These are phyloP conservation scores for Mucor mucedo DNA, from an alignment of 371 early-diverging fungal genomes.

Conservation along the genomic window DNA sequence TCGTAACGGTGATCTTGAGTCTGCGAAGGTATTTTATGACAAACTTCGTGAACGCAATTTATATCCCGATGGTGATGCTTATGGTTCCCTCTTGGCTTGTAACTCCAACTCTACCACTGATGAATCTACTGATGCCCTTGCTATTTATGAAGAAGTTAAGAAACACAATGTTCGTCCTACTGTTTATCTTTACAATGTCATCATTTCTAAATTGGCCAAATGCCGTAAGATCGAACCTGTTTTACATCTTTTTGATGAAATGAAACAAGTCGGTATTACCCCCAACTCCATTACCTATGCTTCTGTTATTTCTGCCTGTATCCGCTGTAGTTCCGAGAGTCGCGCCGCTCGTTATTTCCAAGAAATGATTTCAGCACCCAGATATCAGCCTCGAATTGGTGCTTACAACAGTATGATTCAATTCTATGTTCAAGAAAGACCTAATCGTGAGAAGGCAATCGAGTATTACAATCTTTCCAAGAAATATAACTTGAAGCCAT, in stretches of 20 bases:
- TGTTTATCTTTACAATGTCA: conserved; percentile 66
- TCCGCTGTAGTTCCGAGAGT: conserved; percentile 57
- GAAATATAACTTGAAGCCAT: conserved; percentile 49
- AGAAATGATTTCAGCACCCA: conserved; percentile 57
- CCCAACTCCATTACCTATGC: conserved; percentile 68
- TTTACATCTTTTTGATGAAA: conserved; percentile 57
- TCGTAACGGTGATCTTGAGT: conserved; percentile 41
- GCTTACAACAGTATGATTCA: conserved; percentile 69
- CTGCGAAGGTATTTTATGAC: conserved; percentile 55
- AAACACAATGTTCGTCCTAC: conserved; percentile 59
- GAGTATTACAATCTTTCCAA: conserved; percentile 54
- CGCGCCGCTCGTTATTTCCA: conserved; percentile 55
- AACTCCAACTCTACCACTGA: conserved; percentile 55
- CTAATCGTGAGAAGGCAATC: conserved; percentile 59
- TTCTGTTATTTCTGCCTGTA: conserved; percentile 64
- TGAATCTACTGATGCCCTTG: conserved; percentile 58
- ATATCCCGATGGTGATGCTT: conserved; percentile 55
- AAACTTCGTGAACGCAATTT: conserved; percentile 38
- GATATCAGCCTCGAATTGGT: conserved; percentile 65
- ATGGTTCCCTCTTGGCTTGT: conserved; percentile 54
- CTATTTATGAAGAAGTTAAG: conserved; percentile 63
- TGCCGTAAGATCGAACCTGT: conserved; percentile 60
- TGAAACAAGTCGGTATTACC: conserved; percentile 51
- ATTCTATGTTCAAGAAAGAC: conserved; percentile 63
- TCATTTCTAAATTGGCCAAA: conserved; percentile 64